These are phyloP conservation scores for Nemania bipapillata DNA, from an alignment of 2,329 filamentous ascomycete genomes.

Conservation along the genomic window DNA sequence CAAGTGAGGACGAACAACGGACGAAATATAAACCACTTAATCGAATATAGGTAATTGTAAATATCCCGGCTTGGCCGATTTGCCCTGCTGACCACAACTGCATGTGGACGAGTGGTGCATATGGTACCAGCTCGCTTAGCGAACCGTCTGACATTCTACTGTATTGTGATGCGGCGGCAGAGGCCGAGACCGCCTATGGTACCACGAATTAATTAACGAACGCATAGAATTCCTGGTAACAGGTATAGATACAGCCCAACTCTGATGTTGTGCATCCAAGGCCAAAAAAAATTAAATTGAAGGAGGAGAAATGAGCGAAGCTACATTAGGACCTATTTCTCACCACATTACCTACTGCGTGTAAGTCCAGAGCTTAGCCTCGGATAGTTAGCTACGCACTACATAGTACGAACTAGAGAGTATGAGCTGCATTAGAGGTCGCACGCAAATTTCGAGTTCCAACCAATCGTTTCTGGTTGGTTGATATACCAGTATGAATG, in stretches of 20 bases:
- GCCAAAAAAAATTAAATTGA: background rate
- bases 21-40: slow-evolving; percentile 12
- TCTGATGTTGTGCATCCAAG: background rate
- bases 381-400: background rate
- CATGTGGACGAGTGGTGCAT: slow-evolving; percentile 35
- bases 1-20: background rate
- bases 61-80: slow-evolving; percentile 36
- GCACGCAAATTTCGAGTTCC: slow-evolving; percentile 28
- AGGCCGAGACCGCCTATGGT: slow-evolving; percentile 16
- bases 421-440: slow-evolving; percentile 28
- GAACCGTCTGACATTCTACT: slow-evolving; percentile 7
- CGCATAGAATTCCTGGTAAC: background rate
- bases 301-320: slow-evolving; percentile 1
- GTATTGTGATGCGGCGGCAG: background rate
- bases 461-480: slow-evolving; percentile 30
- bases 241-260: background rate
- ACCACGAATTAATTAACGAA: slow-evolving; percentile 16
- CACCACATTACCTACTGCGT: background rate
- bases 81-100: slow-evolving; percentile 37
- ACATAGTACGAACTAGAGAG: background rate
- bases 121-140: slow-evolving; percentile 29
- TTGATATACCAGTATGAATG: slow-evolving; percentile 18
- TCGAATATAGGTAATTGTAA: slow-evolving; percentile 16
- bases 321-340: background rate
- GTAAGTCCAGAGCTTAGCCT: too few species aligned